Evolutionary conservation across 192 early-diverging fungal species (phyloP).

Genomic region (Coemansia sp.): DNA sequence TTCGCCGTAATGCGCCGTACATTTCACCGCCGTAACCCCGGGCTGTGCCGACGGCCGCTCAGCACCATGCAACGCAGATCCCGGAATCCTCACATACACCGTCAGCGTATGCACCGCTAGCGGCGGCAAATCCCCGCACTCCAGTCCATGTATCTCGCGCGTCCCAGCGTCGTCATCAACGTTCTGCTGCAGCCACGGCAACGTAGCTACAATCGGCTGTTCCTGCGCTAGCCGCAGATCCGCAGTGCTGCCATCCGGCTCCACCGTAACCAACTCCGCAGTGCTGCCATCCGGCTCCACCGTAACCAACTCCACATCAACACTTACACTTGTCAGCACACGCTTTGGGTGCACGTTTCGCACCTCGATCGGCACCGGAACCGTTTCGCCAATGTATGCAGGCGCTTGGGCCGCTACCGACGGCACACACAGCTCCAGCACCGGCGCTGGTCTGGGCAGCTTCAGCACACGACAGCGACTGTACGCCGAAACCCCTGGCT

Average conservation of each 20-base stretch:
- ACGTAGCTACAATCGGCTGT: background rate
- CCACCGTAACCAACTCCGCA: background rate
- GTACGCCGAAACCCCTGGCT: slow-evolving; percentile 36
- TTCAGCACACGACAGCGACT: slow-evolving; percentile 36
- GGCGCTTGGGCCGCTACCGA: slow-evolving; percentile 19
- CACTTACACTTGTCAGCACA: background rate
- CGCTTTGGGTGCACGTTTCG: slow-evolving; percentile 15
- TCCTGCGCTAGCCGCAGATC: background rate
- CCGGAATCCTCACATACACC: slow-evolving; percentile 28
- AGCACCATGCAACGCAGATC: slow-evolving; percentile 6
- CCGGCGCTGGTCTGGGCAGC: slow-evolving; percentile 9
- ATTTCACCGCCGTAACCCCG: background rate
- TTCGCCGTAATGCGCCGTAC: background rate
- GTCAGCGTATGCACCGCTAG: slow-evolving; percentile 8
- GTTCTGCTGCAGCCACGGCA: slow-evolving; percentile 9
- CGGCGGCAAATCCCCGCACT: slow-evolving; percentile 7
- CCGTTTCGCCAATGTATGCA: slow-evolving; percentile 35
- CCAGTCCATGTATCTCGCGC: background rate
- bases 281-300: background rate
- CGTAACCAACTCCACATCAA: slow-evolving; percentile 12
- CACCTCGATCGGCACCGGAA: slow-evolving; percentile 28
- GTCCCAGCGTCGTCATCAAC: background rate
- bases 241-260: background rate
- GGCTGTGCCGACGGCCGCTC: background rate
- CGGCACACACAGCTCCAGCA: slow-evolving; percentile 13